Evolutionary conservation across 1,284 basidiomycete species (phyloP).

Genomic region (Coniferiporia weirii): DNA sequence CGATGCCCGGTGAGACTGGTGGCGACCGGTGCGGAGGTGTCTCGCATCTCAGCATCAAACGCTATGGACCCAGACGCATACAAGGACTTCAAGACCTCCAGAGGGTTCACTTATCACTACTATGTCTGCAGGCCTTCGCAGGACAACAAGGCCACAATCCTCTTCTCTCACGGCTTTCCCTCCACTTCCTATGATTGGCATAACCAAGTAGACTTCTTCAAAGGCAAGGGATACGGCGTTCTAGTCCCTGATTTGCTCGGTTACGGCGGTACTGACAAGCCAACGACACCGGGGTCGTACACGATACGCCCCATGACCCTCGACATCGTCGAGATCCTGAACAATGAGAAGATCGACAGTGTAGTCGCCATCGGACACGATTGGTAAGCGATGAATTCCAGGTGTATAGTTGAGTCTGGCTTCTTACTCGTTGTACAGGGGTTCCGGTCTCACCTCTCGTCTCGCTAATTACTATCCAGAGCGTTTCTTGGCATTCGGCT

Average conservation of each 20-base stretch:
- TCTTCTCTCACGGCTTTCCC: conserved; percentile 31
- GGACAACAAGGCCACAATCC: conserved; percentile 20
- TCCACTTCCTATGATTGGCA: conserved; percentile 28
- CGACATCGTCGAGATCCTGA: conserved; percentile 26
- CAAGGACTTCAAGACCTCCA: conserved; percentile 30
- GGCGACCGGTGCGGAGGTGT: no score
- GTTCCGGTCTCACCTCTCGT: conserved; percentile 13
- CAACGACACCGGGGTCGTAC: conserved; percentile 15
- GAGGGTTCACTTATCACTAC: conserved; percentile 36
- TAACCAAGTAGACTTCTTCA: conserved; percentile 25
- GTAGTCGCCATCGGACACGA: conserved; percentile 44
- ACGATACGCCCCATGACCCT: conserved; percentile 13
- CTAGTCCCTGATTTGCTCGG: conserved; percentile 24
- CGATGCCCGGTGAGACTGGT: no score
- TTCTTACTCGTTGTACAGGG: conserved; percentile 13
- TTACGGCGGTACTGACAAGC: conserved; percentile 24
- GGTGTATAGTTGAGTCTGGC: conserved; percentile 21
- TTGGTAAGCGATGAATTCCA: conserved; percentile 32
- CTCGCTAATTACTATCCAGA: conserved; percentile 15
- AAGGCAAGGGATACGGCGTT: conserved; percentile 20
- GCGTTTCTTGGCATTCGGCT: conserved; percentile 27
- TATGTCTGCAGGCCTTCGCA: conserved; percentile 23
- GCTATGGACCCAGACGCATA: conserved; percentile 29
- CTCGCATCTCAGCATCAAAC: neutral
- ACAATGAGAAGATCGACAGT: conserved; percentile 26